Conservation (phyloP, 1,284 basidiomycete species). For the Pseudozyma thailandica region DNA sequence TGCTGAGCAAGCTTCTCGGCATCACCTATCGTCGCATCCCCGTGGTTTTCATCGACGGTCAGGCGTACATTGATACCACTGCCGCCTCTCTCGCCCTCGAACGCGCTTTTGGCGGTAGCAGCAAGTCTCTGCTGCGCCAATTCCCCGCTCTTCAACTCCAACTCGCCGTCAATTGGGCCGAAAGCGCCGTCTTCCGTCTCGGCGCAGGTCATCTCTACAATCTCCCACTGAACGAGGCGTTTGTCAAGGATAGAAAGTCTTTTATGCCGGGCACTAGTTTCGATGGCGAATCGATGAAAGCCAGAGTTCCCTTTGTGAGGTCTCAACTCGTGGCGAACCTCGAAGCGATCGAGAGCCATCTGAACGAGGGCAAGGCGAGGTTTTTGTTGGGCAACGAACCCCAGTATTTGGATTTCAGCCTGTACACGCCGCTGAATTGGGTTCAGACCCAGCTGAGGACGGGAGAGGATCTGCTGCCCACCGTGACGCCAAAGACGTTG, state of each 20-base stretch:
- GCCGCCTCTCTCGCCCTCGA: conserved; percentile 36
- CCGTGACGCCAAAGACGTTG: conserved; percentile 17
- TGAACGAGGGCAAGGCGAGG: conserved; percentile 1
- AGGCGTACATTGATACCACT: conserved; percentile 42
- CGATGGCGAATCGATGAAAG: conserved; percentile 27
- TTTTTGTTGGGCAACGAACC: conserved; percentile 27
- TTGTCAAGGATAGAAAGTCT: conserved; percentile 28
- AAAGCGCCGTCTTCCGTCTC: conserved; percentile 24
- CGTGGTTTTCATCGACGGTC: conserved; percentile 41
- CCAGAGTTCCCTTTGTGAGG: conserved; percentile 20
- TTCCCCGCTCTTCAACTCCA: conserved; percentile 31
- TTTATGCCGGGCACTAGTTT: conserved; percentile 37
- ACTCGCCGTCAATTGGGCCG: conserved; percentile 41
- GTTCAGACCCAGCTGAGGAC: conserved; percentile 41
- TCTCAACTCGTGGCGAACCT: conserved; percentile 32
- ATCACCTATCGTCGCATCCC: conserved; percentile 51
- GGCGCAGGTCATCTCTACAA: conserved; percentile 41
- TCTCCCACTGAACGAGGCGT: conserved; percentile 20
- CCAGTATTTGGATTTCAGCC: conserved; percentile 38
- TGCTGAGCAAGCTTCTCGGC: conserved; percentile 33
- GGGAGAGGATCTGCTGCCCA: conserved; percentile 32
- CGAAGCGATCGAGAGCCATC: conserved; percentile 32
- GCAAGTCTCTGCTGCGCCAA: conserved; percentile 16
- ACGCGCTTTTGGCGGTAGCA: conserved; percentile 19
- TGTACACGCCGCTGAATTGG: conserved; percentile 44